Base-by-base conservation (phyloP, 108 stramenopile genomes). In the Skeletonema costatum region DNA sequence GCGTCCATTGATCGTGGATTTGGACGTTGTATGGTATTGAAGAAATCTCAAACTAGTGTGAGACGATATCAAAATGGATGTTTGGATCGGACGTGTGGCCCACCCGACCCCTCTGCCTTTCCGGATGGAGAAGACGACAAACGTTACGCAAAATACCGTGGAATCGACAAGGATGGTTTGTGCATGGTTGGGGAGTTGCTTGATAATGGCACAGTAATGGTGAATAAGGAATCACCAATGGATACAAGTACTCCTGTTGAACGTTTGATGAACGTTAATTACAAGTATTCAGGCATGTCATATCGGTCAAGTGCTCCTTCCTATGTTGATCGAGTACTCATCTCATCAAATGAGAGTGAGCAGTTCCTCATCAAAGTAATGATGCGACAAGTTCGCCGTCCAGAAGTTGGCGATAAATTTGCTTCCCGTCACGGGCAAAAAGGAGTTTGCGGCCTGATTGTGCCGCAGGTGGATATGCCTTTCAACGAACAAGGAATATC, bases 381-480 rank as follows among this genome's bases (percentile, higher is more conserved):
- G 86, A 58, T 98, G 46, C 73, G 99, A 21, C 98, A 99, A 81
- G 79, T 88, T 41, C 88, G 99, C 16, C 80, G 96, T 46, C 98
- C 97, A n/a, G 97, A 99, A 87, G 88, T 99, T 62, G 99, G 99
- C 2, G 99, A 99, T 76, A 99, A 99, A 82, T 99, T 99, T 88
- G 91, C 94, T 21, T 94, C 94, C 31, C 87, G 99, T 8, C 99
- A 99, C 88, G 99, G 99, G 2, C 99, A 99, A 70, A 99, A 99
- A 86, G 99, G 99, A 51, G 98, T 98, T 60, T 99, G 98, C 75
- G 98, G 98, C 12, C 87, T 99, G 32, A 99, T 98, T 80, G 91
- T 93, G 29, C 86, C 78, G 8, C 98, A 99, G 75, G 97, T 89
- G 36, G 98, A 99, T 85, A 84, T 99, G 90, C 99, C 99, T 2